These are phyloP conservation scores for Castanospermum australe DNA, from an alignment of 306 rosid species.

Conservation along the genomic window DNA sequence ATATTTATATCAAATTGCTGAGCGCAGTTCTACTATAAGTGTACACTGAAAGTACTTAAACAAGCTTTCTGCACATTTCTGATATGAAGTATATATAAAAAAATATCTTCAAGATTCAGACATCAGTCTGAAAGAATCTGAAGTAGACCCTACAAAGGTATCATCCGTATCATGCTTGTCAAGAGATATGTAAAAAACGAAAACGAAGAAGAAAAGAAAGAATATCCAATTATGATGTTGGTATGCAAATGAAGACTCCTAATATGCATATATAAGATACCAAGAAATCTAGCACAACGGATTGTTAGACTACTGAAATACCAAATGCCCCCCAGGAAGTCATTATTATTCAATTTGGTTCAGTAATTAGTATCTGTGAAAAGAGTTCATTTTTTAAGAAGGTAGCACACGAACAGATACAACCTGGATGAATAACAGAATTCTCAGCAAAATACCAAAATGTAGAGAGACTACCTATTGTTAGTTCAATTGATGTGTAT, in stretches of 20 bases:
- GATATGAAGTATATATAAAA: no score
- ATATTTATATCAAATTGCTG: no score
- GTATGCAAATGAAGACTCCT: neutral
- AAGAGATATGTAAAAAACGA: neutral
- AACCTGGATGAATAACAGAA: neutral
- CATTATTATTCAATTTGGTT: neutral
- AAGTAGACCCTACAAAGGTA: neutral
- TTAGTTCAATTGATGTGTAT: neutral
- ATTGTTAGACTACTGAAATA: neutral
- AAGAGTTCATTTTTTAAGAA: neutral
- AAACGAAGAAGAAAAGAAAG: neutral
- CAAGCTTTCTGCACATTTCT: no score
- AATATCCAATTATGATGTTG: neutral
- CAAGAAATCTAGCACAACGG: neutral
- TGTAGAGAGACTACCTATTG: constrained; percentile 3
- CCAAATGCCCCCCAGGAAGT: neutral
- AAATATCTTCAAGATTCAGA: neutral
- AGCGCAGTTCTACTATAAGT: no score
- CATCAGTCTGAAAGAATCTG: neutral
- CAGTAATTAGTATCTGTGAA: neutral
- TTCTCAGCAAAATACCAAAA: neutral
- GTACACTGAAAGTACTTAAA: no score
- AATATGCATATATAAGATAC: neutral
- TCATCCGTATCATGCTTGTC: neutral
- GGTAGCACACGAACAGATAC: neutral